A percentile compares a stretch with the other conserved stretches of the same genome.
phyloP scores from a whole-genome alignment of 352 stramenopile species.

The Phytophthora kernoviae region DNA sequence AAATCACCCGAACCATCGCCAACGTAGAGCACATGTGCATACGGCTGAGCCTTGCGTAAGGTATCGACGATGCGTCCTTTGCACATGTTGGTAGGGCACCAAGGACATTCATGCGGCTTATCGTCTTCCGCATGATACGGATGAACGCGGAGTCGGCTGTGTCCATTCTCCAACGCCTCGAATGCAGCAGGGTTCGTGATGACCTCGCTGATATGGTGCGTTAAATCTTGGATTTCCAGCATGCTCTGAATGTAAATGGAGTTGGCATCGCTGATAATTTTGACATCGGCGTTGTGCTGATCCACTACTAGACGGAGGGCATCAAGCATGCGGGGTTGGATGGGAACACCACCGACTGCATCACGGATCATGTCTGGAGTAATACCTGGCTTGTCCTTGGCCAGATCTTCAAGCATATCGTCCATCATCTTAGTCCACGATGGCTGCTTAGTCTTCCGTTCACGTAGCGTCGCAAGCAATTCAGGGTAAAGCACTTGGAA shows the following conservation, averaged over 20 bases:
- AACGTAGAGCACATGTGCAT: constrained; percentile 68
- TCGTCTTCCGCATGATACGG: constrained; percentile 52
- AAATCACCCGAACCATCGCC: constrained; percentile 78
- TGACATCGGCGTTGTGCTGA: constrained; percentile 44
- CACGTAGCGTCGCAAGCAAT: constrained; percentile 44
- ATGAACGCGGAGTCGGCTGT: constrained; percentile 46
- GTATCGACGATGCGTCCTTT: constrained; percentile 72
- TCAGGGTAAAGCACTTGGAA: constrained; percentile 71
- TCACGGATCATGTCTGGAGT: constrained; percentile 41
- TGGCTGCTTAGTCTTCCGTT: constrained; percentile 26
- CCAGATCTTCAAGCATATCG: constrained; percentile 54
- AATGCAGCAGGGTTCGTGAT: constrained; percentile 65
- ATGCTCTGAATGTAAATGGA: constrained; percentile 83
- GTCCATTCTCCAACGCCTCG: constrained; percentile 19
- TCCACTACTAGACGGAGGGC: constrained; percentile 55
- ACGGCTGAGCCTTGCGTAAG: constrained; percentile 39
- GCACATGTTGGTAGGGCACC: constrained; percentile 83
- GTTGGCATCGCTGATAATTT: constrained; percentile 84
- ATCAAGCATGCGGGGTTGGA: constrained; percentile 73
- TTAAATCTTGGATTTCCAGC: constrained; percentile 47
- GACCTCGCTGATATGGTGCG: constrained; percentile 44
- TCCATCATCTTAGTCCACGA: constrained; percentile 78
- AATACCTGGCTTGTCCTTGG: constrained; percentile 42
- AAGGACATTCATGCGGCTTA: constrained; percentile 54
- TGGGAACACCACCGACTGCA: constrained; percentile 54